Conservation (phyloP, 768 basidiomycete species). For the Russula olivacea region DNA sequence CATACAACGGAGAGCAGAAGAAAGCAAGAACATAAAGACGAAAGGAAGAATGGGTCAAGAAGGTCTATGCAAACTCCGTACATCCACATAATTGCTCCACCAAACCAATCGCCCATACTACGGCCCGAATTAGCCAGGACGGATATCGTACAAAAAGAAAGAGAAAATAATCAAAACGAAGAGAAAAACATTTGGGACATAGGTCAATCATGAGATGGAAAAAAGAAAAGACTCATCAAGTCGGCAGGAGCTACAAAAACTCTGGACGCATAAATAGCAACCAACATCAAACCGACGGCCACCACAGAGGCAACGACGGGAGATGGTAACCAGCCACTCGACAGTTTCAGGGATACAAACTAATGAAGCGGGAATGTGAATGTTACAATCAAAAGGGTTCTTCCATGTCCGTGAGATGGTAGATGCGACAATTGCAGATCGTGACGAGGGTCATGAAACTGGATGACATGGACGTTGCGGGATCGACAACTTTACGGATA, state of each 20-base stretch:
- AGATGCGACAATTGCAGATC: conserved; percentile 28
- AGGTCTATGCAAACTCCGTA: conserved; percentile 10
- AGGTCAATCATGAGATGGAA: conserved; percentile 11
- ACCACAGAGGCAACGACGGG: conserved; percentile 1
- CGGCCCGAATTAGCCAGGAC: conserved; percentile 10
- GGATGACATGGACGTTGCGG: conserved; percentile 17
- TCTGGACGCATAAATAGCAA: conserved; percentile 18
- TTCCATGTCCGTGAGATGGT: conserved; percentile 26
- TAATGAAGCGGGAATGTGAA: conserved; percentile 1
- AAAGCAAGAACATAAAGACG: conserved; percentile 2
- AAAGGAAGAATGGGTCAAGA: conserved; percentile 2
- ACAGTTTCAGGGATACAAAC: conserved; percentile 20
- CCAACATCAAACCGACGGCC: conserved; percentile 12
- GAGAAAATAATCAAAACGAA: conserved; percentile 8
- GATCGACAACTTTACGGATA: conserved; percentile 23
- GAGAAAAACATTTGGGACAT: conserved; percentile 7
- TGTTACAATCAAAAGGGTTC: conserved; percentile 25
- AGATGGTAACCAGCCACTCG: conserved; percentile 13
- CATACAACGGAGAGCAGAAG: conserved; percentile 13
- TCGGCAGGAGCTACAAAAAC: conserved; percentile 21
- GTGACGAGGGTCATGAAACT: conserved; percentile 22
- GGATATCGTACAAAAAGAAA: conserved; percentile 17
- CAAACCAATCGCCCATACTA: conserved; percentile 2
- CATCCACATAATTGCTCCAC: conserved; percentile 7
- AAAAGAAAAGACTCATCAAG: neutral